Evolutionary conservation across 2,329 filamentous ascomycete species (phyloP).

Genomic region (Mycosphaerella sp.): DNA sequence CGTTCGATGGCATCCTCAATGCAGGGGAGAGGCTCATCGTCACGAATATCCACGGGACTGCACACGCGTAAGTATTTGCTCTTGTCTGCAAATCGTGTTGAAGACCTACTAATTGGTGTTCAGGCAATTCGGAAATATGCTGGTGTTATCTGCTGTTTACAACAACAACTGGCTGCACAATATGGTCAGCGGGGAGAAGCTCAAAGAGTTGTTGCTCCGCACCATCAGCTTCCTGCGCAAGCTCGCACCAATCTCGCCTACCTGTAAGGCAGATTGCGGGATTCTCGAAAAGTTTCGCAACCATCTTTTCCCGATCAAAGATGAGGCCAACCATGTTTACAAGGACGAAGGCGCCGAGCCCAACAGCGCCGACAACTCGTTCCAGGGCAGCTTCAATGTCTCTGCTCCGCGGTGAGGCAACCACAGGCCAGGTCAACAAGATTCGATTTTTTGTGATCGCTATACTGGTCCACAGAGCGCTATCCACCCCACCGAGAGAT

Average conservation of each 20-base stretch:
- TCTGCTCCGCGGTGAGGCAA: not conserved
- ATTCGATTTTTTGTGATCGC: not conserved
- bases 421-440: not conserved
- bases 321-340: conserved; percentile 23
- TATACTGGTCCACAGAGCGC: not conserved
- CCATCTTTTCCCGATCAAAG: conserved; percentile 28
- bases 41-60: conserved; percentile 94
- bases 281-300: conserved; percentile 57
- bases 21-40: conserved; percentile 58
- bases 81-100: not conserved
- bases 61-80: conserved; percentile 72
- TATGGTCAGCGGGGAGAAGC: conserved; percentile 51
- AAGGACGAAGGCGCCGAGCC: conserved; percentile 23
- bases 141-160: conserved; percentile 80
- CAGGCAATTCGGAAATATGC: conserved; percentile 96
- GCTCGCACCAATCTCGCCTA: conserved; percentile 66
- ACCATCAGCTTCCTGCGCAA: conserved; percentile 72
- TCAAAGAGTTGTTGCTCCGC: conserved; percentile 58
- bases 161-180: conserved; percentile 50
- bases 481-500: not conserved
- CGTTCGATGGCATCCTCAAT: conserved; percentile 65
- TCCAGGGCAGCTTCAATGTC: conserved; percentile 11
- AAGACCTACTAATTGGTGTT: conserved; percentile 24
- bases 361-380: conserved; percentile 25
- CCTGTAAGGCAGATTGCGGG: conserved; percentile 64